These are phyloP conservation scores for Epithemia pelagica DNA, from an alignment of 108 stramenopile species.

Conservation along the genomic window DNA sequence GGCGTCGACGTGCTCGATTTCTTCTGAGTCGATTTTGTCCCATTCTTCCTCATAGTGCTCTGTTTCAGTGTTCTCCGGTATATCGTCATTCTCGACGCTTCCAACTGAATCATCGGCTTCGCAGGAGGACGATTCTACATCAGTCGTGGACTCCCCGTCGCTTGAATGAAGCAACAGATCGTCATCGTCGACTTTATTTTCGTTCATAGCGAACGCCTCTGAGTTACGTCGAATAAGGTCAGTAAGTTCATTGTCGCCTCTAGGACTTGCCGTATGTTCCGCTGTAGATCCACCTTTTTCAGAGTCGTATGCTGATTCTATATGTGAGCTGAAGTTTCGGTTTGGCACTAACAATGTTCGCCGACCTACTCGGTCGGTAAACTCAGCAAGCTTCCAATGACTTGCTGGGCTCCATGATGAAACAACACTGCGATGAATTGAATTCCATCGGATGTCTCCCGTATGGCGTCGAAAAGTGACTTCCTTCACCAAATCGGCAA, in stretches of 20 bases:
- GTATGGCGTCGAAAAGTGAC: slow-evolving; percentile 13
- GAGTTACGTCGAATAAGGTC: slow-evolving; percentile 48
- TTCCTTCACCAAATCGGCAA: slow-evolving; percentile 25
- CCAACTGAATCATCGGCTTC: slow-evolving; percentile 7
- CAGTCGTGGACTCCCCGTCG: slow-evolving; percentile 9
- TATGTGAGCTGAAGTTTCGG: slow-evolving; percentile 51
- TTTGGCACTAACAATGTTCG: slow-evolving; percentile 53
- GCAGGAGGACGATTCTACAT: slow-evolving; percentile 1
- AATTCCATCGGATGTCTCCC: slow-evolving; percentile 37
- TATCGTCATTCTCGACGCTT: slow-evolving; percentile 6
- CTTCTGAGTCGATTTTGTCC: slow-evolving; percentile 40
- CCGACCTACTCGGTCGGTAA: slow-evolving; percentile 61
- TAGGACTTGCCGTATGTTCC: slow-evolving; percentile 28
- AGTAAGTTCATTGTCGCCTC: slow-evolving; percentile 40
- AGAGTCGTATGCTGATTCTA: slow-evolving; percentile 64
- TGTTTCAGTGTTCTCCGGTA: slow-evolving; percentile 12
- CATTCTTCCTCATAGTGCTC: slow-evolving; percentile 18
- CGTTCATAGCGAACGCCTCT: slow-evolving; percentile 42
- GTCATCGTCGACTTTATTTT: slow-evolving; percentile 13
- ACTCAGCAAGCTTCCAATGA: slow-evolving; percentile 55
- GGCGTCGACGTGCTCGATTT: slow-evolving; percentile 18
- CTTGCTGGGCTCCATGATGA: slow-evolving; percentile 33
- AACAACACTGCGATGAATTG: slow-evolving; percentile 29
- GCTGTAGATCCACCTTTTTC: slow-evolving; percentile 15
- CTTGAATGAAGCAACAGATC: slow-evolving; percentile 32